A percentile compares a stretch with the other conserved stretches of the same genome.
These are phyloP conservation scores for Colletotrichum australisinense DNA, from an alignment of 2,329 filamentous ascomycete genomes.

Conservation along the genomic window DNA sequence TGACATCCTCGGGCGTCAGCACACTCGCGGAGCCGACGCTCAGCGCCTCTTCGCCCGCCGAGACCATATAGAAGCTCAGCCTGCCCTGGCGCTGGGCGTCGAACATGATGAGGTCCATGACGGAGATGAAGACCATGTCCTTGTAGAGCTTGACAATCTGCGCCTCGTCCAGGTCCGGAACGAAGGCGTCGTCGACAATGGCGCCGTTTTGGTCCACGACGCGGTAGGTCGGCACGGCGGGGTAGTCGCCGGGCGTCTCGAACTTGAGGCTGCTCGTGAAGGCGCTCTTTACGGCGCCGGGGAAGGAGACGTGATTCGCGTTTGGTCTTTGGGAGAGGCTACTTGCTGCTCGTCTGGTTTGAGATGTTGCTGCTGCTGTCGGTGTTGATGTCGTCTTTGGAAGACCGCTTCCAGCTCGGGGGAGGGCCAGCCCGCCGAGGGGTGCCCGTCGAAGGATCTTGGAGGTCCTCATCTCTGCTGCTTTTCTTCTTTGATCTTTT, in stretches of 20 bases:
- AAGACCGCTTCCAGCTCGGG: constrained; percentile 29
- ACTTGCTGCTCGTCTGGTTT: constrained; percentile 52
- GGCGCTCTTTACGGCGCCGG: constrained; percentile 93
- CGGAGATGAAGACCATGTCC: constrained; percentile 75
- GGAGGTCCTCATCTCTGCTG: constrained; percentile 27
- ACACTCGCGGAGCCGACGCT: constrained; percentile 90
- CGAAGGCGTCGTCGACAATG: constrained; percentile 79
- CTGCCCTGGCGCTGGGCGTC: constrained; percentile 96
- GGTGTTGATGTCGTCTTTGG: constrained; percentile 31
- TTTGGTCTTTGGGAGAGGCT: constrained; percentile 68
- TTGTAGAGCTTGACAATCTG: constrained; percentile 70
- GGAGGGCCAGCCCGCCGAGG: constrained; percentile 41
- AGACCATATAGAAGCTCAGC: constrained; percentile 97
- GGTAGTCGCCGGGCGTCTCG: constrained; percentile 76
- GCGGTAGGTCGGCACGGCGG: constrained; percentile 90
- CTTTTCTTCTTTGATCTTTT: background rate
- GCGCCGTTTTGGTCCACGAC: constrained; percentile 89
- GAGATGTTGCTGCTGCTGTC: constrained; percentile 36
- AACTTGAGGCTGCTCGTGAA: constrained; percentile 88
- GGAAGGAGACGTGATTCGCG: constrained; percentile 76
- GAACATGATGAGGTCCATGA: constrained; percentile 99
- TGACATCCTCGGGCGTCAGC: constrained; percentile 83
- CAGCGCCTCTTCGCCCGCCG: constrained; percentile 93
- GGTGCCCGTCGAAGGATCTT: constrained; percentile 45
- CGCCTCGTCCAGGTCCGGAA: constrained; percentile 75